Percentiles rank a stretch among this genome's conserved stretches.
These are phyloP conservation scores for Toxoplasma gondii DNA, from an alignment of 169 alveolate genomes.

Conservation along the genomic window DNA sequence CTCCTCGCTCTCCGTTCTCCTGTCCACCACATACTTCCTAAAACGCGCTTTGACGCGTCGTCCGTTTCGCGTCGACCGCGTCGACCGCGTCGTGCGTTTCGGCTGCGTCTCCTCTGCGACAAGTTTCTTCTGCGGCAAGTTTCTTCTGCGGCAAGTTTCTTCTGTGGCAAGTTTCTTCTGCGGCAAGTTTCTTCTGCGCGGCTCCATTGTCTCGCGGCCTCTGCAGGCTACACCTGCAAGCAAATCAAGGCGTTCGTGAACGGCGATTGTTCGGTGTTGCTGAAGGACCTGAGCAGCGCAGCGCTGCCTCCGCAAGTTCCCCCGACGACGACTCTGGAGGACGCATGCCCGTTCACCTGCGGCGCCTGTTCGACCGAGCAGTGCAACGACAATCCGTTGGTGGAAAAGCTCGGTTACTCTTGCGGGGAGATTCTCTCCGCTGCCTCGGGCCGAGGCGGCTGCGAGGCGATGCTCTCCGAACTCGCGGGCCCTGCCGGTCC, in stretches of 20 bases:
- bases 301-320: constrained; percentile 69
- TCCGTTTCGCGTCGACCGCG: too few relatives aligned
- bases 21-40: too few relatives aligned
- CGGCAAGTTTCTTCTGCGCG: too few relatives aligned
- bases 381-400: constrained; percentile 72
- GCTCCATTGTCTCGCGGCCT: too few relatives aligned
- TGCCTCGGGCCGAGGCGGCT: constrained; percentile 67
- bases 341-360: constrained; percentile 70
- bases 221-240: constrained; percentile 61
- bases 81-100: too few relatives aligned
- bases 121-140: too few relatives aligned
- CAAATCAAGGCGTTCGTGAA: constrained; percentile 56
- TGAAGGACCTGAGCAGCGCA: constrained; percentile 51
- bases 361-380: constrained; percentile 56
- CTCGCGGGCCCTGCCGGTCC: background rate
- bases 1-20: too few relatives aligned
- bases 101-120: too few relatives aligned
- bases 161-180: too few relatives aligned
- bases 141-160: too few relatives aligned
- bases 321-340: constrained; percentile 50
- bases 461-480: constrained; percentile 58
- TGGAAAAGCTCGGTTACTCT: constrained; percentile 72
- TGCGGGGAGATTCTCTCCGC: constrained; percentile 69
- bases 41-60: too few relatives aligned
- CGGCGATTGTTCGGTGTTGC: constrained; percentile 59